Base-by-base conservation (phyloP, 768 basidiomycete genomes). In the Gyrodon lividus region DNA sequence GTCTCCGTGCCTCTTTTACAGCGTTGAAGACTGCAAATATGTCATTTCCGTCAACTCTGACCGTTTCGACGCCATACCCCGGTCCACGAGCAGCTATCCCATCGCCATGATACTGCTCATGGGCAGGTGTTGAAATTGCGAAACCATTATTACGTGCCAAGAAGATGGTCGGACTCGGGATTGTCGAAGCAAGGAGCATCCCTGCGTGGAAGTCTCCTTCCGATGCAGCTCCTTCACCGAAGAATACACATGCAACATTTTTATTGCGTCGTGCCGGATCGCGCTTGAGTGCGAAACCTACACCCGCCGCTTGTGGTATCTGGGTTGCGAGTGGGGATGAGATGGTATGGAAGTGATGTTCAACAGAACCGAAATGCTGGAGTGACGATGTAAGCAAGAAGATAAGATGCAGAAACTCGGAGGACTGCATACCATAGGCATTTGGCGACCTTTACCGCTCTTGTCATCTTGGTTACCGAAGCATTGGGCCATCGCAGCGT, bases 201-300 rank as follows among this genome's bases (percentile, higher is more conserved):
- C 92, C 95, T 0, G 94, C 95, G 63, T 98, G 94, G 66, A 96
- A 96, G 68, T 97, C 94, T 51, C 93, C 93, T 71, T 96, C 94
- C 2, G 90, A 92, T 2, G 93, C 92, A 7, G 92, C 92, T 54
- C 92, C 94, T 71, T 98, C 95, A 20, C 94, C 94, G 56, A 96
- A 95, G 69, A 84, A 97, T 45, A 91, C 92, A 9, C 84, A 87
- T 0, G 94, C 92, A 43, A 93, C 84, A 50, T 85, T 86, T 46
- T 80, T 83, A 41, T 78, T 77, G 26, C 83, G 78, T 31, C 87
- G 82, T 42, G 69, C 72, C 0, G 86, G 86, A 39, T 88, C 85
- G 4, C 93, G 84, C 59, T 86, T 86, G 49, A 98, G 76, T 1
- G 95, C 92, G 63, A 90, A 96, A 0, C 81, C 94, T 6, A 96